Conservation (phyloP, 1,284 basidiomycete species). For the Cryptococcus hybrid region DNA sequence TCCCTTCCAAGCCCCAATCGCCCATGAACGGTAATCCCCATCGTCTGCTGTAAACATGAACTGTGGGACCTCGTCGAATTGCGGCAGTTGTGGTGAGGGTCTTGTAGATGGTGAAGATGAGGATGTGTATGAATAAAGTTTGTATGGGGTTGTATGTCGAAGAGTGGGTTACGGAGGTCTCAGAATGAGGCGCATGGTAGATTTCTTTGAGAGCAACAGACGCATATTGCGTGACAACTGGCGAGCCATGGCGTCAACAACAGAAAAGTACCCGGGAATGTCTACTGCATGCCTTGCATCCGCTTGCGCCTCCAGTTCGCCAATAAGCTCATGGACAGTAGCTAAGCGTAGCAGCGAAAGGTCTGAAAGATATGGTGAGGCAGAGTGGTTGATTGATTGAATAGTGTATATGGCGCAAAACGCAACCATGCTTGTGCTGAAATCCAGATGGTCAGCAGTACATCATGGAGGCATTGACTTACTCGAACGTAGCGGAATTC, state of each 20-base stretch:
- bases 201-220: constrained; percentile 5
- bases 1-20: constrained; percentile 11
- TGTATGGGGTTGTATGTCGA: background rate
- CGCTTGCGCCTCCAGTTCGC: constrained; percentile 16
- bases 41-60: constrained; percentile 1
- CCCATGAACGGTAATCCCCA: constrained; percentile 12
- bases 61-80: constrained; percentile 8
- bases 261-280: constrained; percentile 6
- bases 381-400: constrained; percentile 16
- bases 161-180: background rate
- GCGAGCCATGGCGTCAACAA: constrained; percentile 17
- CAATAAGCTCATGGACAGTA: constrained; percentile 14
- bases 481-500: constrained; percentile 27
- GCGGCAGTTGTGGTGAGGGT: background rate
- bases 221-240: constrained; percentile 16
- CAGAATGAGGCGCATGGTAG: background rate
- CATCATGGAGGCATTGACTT: constrained; percentile 1
- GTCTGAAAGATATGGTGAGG: constrained; percentile 10
- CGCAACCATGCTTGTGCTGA: constrained; percentile 24
- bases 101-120: background rate
- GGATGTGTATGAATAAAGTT: background rate
- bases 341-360: constrained; percentile 22
- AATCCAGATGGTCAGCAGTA: background rate
- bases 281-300: constrained; percentile 10
- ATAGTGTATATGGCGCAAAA: constrained; percentile 23